Percentiles rank a stretch among this genome's conserved stretches.
Conservation (phyloP, 2,329 filamentous ascomycete species). For the Colletotrichum plurivorum region DNA sequence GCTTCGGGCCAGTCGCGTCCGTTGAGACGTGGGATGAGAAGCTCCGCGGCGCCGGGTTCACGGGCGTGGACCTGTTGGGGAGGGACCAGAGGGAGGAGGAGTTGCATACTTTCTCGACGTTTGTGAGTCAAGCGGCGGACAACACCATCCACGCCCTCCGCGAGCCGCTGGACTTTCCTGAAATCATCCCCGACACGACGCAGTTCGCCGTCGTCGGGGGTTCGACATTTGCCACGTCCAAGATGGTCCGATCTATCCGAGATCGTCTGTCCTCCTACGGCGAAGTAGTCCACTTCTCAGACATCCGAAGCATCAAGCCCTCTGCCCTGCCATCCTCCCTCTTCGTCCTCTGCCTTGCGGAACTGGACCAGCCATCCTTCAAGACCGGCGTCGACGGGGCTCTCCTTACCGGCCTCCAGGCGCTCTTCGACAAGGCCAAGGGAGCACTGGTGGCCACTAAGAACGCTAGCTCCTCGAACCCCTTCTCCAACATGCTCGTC, state of each 20-base stretch:
- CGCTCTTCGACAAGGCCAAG: not conserved
- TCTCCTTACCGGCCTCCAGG: not conserved
- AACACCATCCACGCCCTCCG: not conserved
- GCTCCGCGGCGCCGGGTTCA: constrained; percentile 3
- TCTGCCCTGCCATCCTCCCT: not conserved
- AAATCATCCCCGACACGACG: not conserved
- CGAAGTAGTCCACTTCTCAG: not conserved
- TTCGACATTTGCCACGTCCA: not conserved
- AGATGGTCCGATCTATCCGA: not conserved
- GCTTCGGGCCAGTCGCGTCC: constrained; percentile 5
- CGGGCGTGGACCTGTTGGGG: not conserved
- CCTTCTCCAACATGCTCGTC: constrained; percentile 14
- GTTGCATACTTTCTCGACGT: not conserved
- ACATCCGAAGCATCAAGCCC: not conserved
- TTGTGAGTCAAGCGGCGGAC: constrained; percentile 7
- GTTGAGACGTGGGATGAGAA: constrained; percentile 13
- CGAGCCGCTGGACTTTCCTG: not conserved
- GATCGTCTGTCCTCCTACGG: not conserved
- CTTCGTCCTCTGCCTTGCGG: constrained; percentile 13
- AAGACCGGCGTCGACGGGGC: not conserved
- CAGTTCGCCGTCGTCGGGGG: constrained; percentile 7
- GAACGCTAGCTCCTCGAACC: not conserved
- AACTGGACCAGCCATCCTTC: constrained; percentile 13
- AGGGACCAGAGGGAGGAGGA: constrained; percentile 9
- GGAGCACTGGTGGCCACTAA: not conserved